Conservation (phyloP, 306 rosid genomes). For the Prosopis cineraria region DNA sequence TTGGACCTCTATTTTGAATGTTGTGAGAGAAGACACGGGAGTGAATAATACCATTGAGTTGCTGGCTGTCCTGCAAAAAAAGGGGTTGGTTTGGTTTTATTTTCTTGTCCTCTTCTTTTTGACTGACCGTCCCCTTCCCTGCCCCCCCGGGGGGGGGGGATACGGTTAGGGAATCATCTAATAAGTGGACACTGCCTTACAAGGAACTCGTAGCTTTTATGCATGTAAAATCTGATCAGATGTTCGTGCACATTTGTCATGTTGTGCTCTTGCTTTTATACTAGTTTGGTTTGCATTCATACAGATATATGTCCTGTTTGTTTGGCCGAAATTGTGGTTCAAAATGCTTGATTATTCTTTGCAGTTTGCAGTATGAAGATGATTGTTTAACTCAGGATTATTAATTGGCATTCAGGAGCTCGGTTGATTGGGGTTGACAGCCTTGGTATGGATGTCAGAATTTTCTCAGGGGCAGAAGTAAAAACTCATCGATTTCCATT, state of each 20-base stretch:
- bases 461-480: constrained; percentile 67
- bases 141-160: background rate
- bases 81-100: too few species aligned
- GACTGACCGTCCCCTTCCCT: background rate
- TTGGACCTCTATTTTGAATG: background rate
- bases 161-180: background rate
- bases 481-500: constrained; percentile 88
- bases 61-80: background rate
- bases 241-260: background rate
- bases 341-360: background rate
- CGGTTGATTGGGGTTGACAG: constrained; percentile 84
- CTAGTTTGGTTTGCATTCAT: background rate
- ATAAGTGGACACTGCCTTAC: background rate
- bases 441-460: constrained; percentile 90
- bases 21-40: background rate
- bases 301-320: background rate
- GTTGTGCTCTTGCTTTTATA: background rate
- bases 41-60: background rate
- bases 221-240: background rate
- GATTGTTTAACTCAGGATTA: constrained; percentile 22
- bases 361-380: constrained; percentile 2
- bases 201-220: constrained; percentile 2
- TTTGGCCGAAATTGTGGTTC: background rate
- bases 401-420: constrained; percentile 64
- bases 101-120: too few species aligned